These are phyloP conservation scores for Venustampulla echinocandica DNA, from an alignment of 495 filamentous ascomycete genomes.

Conservation along the genomic window DNA sequence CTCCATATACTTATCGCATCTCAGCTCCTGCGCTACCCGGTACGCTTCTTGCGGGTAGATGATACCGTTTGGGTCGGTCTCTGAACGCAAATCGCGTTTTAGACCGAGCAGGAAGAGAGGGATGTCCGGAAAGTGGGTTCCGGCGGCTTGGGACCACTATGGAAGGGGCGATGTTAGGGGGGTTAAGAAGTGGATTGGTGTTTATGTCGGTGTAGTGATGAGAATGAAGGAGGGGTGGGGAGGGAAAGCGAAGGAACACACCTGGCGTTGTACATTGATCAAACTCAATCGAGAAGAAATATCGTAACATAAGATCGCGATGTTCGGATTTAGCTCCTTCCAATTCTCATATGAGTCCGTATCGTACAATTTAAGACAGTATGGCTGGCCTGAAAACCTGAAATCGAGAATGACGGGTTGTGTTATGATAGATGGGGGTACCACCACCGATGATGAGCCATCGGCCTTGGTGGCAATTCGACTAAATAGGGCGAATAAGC, in stretches of 20 bases:
- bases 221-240: neutral
- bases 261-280: slow-evolving; percentile 48
- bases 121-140: slow-evolving; percentile 28
- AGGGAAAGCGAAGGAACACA: slow-evolving; percentile 29
- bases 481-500: slow-evolving; percentile 24
- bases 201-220: slow-evolving; percentile 13
- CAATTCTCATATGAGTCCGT: slow-evolving; percentile 68
- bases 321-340: slow-evolving; percentile 59
- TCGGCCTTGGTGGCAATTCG: neutral
- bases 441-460: slow-evolving; percentile 31
- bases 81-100: slow-evolving; percentile 67
- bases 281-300: slow-evolving; percentile 61
- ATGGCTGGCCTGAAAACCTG: slow-evolving; percentile 54
- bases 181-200: slow-evolving; percentile 24
- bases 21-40: slow-evolving; percentile 67
- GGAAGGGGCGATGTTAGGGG: slow-evolving; percentile 60
- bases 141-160: neutral
- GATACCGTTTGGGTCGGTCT: slow-evolving; percentile 53
- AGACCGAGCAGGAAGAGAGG: slow-evolving; percentile 74
- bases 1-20: slow-evolving; percentile 82
- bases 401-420: slow-evolving; percentile 82
- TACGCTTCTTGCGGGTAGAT: slow-evolving; percentile 70
- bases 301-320: slow-evolving; percentile 75
- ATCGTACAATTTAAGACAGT: slow-evolving; percentile 72
- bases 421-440: slow-evolving; percentile 58